Conservation (phyloP, 2,329 filamentous ascomycete genomes). For the Chalara sp. region DNA sequence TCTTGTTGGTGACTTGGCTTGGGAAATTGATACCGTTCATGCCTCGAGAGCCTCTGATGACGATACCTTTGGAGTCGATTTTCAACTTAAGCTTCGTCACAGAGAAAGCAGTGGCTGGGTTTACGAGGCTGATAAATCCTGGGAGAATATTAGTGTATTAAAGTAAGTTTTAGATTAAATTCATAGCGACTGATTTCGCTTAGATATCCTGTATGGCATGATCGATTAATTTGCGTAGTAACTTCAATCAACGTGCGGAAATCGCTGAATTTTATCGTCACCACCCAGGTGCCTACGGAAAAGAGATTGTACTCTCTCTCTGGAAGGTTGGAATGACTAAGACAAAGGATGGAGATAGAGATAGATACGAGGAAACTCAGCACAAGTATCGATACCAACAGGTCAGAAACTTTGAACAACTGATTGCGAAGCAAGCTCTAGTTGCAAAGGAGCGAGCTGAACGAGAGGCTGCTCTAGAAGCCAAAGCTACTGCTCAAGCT, state of each 20-base stretch:
- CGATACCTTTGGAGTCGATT: constrained; percentile 5
- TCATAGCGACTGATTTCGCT: not conserved
- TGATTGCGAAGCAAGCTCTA: too few species aligned
- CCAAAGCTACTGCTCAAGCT: too few species aligned
- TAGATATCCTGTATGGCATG: not conserved
- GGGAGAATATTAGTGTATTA: not conserved
- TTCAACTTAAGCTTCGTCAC: constrained; percentile 1
- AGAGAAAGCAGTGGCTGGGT: constrained; percentile 1
- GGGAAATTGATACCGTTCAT: not conserved
- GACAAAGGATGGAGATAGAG: too few species aligned
- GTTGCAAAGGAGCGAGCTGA: too few species aligned
- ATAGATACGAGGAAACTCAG: not conserved
- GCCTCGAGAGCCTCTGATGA: not conserved
- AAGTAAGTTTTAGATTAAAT: not conserved
- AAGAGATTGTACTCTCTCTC: not conserved
- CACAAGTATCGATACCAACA: too few species aligned
- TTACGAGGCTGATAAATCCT: not conserved
- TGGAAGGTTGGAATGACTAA: constrained; percentile 1
- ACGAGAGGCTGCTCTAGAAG: too few species aligned
- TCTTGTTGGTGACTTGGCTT: constrained; percentile 4
- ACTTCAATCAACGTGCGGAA: not conserved
- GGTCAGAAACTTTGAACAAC: too few species aligned
- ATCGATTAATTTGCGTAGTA: not conserved
- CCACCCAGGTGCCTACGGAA: constrained; percentile 2
- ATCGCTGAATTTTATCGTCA: constrained; percentile 1